Conservation (phyloP, 306 rosid genomes). For the Lathyrus aphaca region DNA sequence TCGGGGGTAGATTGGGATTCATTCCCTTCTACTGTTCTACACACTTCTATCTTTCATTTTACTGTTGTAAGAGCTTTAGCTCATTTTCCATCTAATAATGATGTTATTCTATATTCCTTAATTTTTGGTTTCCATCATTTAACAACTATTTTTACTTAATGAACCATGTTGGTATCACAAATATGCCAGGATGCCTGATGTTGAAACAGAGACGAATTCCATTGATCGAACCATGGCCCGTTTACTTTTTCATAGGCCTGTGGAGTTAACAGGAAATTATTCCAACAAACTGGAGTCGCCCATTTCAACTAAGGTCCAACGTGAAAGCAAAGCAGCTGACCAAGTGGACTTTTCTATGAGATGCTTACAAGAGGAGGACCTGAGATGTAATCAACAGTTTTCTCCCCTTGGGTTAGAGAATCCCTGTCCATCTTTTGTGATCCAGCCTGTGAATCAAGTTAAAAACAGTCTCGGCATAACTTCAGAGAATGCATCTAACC, state of each 20-base stretch:
- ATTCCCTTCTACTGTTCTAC: too few species aligned
- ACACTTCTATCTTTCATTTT: too few species aligned
- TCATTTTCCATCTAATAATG: too few species aligned
- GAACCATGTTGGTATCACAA: constrained; percentile 45
- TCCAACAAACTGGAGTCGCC: constrained; percentile 55
- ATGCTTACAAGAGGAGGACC: constrained; percentile 47
- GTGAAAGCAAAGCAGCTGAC: constrained; percentile 46
- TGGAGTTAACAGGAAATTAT: constrained; percentile 55
- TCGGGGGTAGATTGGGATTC: too few species aligned
- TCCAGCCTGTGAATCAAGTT: constrained; percentile 45
- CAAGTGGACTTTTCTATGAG: constrained; percentile 41
- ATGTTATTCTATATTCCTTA: too few species aligned
- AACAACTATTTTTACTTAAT: constrained; percentile 28
- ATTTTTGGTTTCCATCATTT: neutral
- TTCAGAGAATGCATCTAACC: constrained; percentile 61
- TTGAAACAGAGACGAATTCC: constrained; percentile 86
- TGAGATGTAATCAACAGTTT: constrained; percentile 43
- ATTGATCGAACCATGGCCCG: constrained; percentile 90
- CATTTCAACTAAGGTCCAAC: constrained; percentile 48
- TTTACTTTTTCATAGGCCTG: constrained; percentile 82
- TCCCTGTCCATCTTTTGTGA: constrained; percentile 42
- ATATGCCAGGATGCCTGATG: constrained; percentile 54
- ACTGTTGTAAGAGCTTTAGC: too few species aligned
- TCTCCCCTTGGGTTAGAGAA: constrained; percentile 48
- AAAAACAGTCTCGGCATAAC: constrained; percentile 50